Percentiles rank a stretch among this genome's conserved stretches.
phyloP scores from a whole-genome alignment of 306 rosid species.

The Betula pendula region DNA sequence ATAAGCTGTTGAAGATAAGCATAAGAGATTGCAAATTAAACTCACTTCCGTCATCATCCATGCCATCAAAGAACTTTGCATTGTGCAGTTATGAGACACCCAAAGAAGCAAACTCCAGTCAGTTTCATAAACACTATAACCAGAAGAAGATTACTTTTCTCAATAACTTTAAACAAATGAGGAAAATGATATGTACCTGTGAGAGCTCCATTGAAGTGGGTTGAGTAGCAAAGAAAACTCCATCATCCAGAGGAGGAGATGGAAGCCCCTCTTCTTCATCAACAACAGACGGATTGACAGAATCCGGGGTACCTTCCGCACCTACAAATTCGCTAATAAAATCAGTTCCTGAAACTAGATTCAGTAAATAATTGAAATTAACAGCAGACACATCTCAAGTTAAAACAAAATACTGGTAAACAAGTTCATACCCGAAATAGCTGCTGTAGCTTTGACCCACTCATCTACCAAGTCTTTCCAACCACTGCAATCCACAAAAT shows the following conservation, averaged over 20 bases:
- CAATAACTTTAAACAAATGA: constrained; percentile 1
- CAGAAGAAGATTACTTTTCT: background rate
- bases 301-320: constrained; percentile 73
- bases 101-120: constrained; percentile 41
- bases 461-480: constrained; percentile 82
- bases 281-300: constrained; percentile 56
- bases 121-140: constrained; percentile 37
- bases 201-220: constrained; percentile 77
- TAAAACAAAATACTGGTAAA: constrained; percentile 7
- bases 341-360: constrained; percentile 3
- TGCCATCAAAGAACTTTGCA: constrained; percentile 91
- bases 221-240: constrained; percentile 62
- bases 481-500: constrained; percentile 46
- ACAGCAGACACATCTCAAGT: background rate
- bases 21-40: constrained; percentile 41
- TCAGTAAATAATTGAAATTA: background rate
- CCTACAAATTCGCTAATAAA: constrained; percentile 29
- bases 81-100: constrained; percentile 26
- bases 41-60: constrained; percentile 98
- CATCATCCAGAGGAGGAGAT: constrained; percentile 90
- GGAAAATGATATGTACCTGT: constrained; percentile 45
- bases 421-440: constrained; percentile 41
- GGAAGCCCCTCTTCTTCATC: constrained; percentile 90
- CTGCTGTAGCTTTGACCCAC: constrained; percentile 62
- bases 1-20: constrained; percentile 39